These are phyloP conservation scores for Auricularia heimuer DNA, from an alignment of 768 basidiomycete genomes.

Conservation along the genomic window DNA sequence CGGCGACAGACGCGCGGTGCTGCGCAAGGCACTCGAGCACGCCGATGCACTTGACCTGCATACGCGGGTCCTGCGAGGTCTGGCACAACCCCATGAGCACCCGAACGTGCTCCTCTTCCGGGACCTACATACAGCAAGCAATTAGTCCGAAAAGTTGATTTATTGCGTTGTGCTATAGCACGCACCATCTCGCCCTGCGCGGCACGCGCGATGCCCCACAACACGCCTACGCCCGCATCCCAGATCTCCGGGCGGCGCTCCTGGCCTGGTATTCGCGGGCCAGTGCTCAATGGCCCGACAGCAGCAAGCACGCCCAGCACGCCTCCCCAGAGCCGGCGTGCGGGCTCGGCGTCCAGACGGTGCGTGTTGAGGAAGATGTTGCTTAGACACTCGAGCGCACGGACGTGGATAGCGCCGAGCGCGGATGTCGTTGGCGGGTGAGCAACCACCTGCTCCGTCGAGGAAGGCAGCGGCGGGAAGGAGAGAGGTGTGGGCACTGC, in stretches of 20 bases:
- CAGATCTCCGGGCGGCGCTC: constrained; percentile 68
- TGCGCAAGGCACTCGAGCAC: constrained; percentile 80
- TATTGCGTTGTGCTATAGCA: background rate
- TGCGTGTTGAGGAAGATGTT: constrained; percentile 77
- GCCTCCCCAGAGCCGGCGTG: constrained; percentile 47
- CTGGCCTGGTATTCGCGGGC: constrained; percentile 36
- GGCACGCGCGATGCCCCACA: constrained; percentile 79
- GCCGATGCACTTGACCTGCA: constrained; percentile 73
- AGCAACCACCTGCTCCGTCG: constrained; percentile 8
- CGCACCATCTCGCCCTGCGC: constrained; percentile 59
- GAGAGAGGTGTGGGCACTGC: constrained; percentile 71
- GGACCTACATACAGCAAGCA: constrained; percentile 30
- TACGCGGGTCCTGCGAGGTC: constrained; percentile 39
- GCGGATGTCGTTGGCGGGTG: constrained; percentile 87
- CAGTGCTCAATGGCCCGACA: constrained; percentile 45
- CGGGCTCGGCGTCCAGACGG: constrained; percentile 24
- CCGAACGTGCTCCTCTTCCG: constrained; percentile 49
- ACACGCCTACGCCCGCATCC: constrained; percentile 67
- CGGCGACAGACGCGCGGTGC: constrained; percentile 47
- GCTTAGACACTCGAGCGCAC: constrained; percentile 82
- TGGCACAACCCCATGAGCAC: constrained; percentile 59
- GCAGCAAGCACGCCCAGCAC: constrained; percentile 53
- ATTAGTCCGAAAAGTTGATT: constrained; percentile 4
- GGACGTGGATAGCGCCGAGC: constrained; percentile 72
- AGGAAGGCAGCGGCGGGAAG: constrained; percentile 67